Percentiles rank a stretch among this genome's conserved stretches.
phyloP scores from a whole-genome alignment of 805 yeast genomes.

The Metschnikowia borealis region DNA sequence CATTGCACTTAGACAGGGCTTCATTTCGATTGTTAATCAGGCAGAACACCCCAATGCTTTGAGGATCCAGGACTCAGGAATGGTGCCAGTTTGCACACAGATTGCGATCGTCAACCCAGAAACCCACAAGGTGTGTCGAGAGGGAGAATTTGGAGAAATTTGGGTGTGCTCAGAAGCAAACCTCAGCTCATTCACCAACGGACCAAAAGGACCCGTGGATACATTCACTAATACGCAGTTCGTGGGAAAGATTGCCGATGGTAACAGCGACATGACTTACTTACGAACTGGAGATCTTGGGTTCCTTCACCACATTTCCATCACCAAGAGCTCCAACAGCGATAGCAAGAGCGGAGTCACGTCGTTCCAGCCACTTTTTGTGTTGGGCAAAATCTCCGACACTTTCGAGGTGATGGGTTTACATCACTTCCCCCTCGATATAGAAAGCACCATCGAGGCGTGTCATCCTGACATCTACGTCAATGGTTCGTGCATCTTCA shows the following conservation, averaged over 20 bases:
- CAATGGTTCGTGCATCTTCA: slow-evolving; percentile 62
- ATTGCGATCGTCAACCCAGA: slow-evolving; percentile 95
- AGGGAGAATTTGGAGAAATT: slow-evolving; percentile 94
- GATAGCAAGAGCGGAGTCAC: slow-evolving; percentile 27
- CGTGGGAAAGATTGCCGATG: slow-evolving; percentile 58
- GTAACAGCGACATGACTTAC: slow-evolving; percentile 60
- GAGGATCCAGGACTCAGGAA: slow-evolving; percentile 88
- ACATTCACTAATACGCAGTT: slow-evolving; percentile 50
- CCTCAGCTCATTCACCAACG: slow-evolving; percentile 55
- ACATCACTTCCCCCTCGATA: slow-evolving; percentile 84
- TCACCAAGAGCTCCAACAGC: slow-evolving; percentile 35
- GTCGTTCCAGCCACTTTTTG: slow-evolving; percentile 72
- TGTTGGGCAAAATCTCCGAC: slow-evolving; percentile 77
- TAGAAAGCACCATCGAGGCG: slow-evolving; percentile 52
- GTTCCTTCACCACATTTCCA: slow-evolving; percentile 71
- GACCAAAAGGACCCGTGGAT: slow-evolving; percentile 50
- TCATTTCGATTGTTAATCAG: slow-evolving; percentile 73
- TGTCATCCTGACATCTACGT: slow-evolving; percentile 56
- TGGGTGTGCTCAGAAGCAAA: slow-evolving; percentile 94
- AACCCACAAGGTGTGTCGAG: slow-evolving; percentile 68
- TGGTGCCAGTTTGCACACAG: slow-evolving; percentile 92
- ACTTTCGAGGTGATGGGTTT: slow-evolving; percentile 90
- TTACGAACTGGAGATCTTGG: slow-evolving; percentile 94
- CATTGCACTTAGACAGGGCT: slow-evolving; percentile 84
- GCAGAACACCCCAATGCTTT: slow-evolving; percentile 64